Evolutionary conservation across 495 filamentous ascomycete genomes (phyloP).

Genomic region (Podospora tetraspora): DNA sequence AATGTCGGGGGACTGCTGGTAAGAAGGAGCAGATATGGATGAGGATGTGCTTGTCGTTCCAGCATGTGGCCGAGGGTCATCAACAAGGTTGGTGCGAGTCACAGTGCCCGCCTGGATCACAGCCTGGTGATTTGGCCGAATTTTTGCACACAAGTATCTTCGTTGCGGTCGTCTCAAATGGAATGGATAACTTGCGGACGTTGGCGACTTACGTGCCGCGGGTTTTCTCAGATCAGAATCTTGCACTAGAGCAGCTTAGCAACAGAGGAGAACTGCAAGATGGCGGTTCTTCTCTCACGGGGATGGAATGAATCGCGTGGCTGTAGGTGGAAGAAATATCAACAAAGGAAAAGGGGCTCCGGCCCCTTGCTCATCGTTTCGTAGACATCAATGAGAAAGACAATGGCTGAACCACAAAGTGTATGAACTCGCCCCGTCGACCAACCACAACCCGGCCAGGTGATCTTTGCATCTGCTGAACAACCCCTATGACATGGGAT

Average conservation of each 20-base stretch:
- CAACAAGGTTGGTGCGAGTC: not conserved
- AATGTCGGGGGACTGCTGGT: not conserved
- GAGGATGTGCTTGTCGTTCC: not conserved
- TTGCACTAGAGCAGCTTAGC: not conserved
- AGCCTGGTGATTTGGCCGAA: not conserved
- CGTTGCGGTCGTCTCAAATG: too few species aligned
- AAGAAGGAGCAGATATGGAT: not conserved
- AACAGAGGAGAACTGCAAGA: not conserved
- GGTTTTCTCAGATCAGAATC: not conserved
- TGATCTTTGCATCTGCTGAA: not conserved
- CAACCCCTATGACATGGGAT: not conserved
- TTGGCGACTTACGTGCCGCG: not conserved
- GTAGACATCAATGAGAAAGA: not conserved
- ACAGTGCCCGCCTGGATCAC: too few species aligned
- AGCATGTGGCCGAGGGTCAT: not conserved
- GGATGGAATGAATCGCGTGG: not conserved
- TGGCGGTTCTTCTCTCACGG: not conserved
- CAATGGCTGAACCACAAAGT: not conserved
- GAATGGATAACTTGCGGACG: too few species aligned
- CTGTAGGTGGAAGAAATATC: not conserved
- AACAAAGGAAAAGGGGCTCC: not conserved
- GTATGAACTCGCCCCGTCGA: not conserved
- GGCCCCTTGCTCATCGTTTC: not conserved
- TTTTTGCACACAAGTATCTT: not conserved
- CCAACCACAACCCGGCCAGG: not conserved